Evolutionary conservation across 2,329 filamentous ascomycete species (phyloP), one percentile per base, ranked within the genome.

Genomic region (Leptographium procerum): DNA sequence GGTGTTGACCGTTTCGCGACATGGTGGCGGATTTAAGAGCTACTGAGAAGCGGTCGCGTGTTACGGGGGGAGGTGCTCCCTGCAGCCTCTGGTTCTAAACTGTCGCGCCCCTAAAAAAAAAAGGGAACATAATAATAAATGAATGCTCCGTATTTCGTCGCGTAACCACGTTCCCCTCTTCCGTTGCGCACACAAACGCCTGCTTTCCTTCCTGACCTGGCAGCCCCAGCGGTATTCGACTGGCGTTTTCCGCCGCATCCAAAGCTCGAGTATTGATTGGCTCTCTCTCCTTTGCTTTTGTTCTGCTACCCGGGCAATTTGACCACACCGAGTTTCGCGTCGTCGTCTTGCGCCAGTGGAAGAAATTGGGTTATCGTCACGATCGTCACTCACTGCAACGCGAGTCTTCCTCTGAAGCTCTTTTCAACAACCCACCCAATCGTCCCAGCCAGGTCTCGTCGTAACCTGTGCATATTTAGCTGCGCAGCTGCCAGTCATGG

Each of bases 121-220:
- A 55, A 45, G 22, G 24, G 36, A 40, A 55, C 53, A 55, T 16
- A 43, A 55, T 16, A 43, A 55, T 26, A 26, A 26, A 8, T 33
- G 19, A 45, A 55, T 3, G 14, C 50, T 52, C 50, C 34, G 52
- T 43, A 43, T 54, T 45, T 55, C 28, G 40, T 55, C 53, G 53
- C 53, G 53, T 55, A 45, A 55, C 53, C 52, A 43, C 24, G 16
- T 53, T 54, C 52, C 52, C 36, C 53, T 55, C 53, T 55, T 45
- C 28, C 36, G 19, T 28, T 43, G 33, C 34, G 19, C 31, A 33
- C 31, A 33, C 29, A 10, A n/a, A 34, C 28, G 26, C 10, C 14
- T n/a, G 16, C n/a, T 31, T 29, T 51, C 28, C 24, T 10, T 48
- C 40, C n/a, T n/a, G n/a, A 19, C 26, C 19, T 34, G 50, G 50